Evolutionary conservation across 306 rosid species (phyloP), one percentile per base, ranked within the genome.

Genomic region (Castanea mollissima): DNA sequence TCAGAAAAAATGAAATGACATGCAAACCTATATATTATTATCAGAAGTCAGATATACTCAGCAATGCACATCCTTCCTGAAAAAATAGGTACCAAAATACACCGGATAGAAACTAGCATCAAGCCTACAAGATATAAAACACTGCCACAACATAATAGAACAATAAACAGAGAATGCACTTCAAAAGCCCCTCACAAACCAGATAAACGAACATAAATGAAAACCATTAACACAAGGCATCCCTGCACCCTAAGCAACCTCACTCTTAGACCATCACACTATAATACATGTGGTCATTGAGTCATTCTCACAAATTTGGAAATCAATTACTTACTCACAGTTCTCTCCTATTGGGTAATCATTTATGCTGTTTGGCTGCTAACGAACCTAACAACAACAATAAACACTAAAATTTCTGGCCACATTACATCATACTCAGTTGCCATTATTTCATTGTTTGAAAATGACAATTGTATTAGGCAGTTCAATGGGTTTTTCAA

Each of bases 41-140:
- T 13, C 21, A 64, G 15, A 15, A 62, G 0, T 21, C 20, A 70
- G 70, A 72, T 35, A 52, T 49, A 59, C 38, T 78, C 64, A n/a
- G 21, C 59, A 76, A 73, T 73, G 63, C 73, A 72, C 51, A 38
- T 65, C 44, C 5, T 63, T 31, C 69, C 65, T 67, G 2, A 41
- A 18, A 21, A 21, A 64, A 27, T 41, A 8, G 57, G 0, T 35
- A 31, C 74, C 19, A 70, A 51, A 73, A 41, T 19, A 31, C 57
- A 74, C 23, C 64, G 76, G 72, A 71, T 29, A 51, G 2, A 51
- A 34, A 79, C 46, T 65, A 38, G 41, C 32, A 73, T 10, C 31
- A 69, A 79, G 21, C 59, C 76, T 55, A 68, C 18, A 79, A 46
- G 8, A 31, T 57, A 68, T 12, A 58, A 79, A 64, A 62, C 76